A percentile compares a stretch with the other conserved stretches of the same genome.
These are phyloP conservation scores for Mallotus japonicus DNA, from an alignment of 441 rosid species.

Conservation along the genomic window DNA sequence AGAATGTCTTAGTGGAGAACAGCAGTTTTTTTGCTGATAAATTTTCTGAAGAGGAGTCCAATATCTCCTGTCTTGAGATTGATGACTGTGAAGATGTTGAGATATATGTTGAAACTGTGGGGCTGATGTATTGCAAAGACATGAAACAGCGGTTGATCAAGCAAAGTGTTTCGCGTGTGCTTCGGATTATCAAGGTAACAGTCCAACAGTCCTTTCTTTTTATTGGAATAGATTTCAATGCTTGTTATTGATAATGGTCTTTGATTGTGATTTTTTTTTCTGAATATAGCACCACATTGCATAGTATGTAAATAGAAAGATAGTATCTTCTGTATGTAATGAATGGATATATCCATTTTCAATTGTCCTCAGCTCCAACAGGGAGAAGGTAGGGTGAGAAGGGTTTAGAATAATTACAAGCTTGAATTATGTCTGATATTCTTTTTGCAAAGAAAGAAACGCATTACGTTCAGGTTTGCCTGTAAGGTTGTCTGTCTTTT, in stretches of 20 bases:
- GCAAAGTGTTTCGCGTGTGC: constrained; percentile 85
- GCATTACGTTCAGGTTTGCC: not conserved
- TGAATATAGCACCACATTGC: not conserved
- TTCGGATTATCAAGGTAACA: constrained; percentile 82
- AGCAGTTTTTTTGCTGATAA: constrained; percentile 70
- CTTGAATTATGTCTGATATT: not conserved
- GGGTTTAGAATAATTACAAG: too few relatives aligned
- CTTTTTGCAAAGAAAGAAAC: not conserved
- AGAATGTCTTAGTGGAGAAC: constrained; percentile 61
- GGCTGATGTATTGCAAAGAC: constrained; percentile 91
- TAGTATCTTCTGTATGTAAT: not conserved
- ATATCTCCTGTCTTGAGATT: constrained; percentile 65
- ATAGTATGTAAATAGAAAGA: not conserved
- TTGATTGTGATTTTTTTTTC: constrained; percentile 5
- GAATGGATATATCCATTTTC: not conserved
- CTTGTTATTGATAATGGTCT: constrained; percentile 1
- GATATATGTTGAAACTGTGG: constrained; percentile 87
- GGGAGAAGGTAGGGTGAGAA: not conserved
- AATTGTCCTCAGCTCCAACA: not conserved
- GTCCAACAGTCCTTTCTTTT: constrained; percentile 11
- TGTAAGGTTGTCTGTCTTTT: not conserved
- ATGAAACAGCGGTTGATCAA: constrained; percentile 90
- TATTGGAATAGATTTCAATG: constrained; percentile 10
- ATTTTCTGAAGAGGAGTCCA: constrained; percentile 53
- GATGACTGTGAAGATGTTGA: constrained; percentile 86